Base-by-base conservation (phyloP, 306 rosid species). In the Malus orientalis region DNA sequence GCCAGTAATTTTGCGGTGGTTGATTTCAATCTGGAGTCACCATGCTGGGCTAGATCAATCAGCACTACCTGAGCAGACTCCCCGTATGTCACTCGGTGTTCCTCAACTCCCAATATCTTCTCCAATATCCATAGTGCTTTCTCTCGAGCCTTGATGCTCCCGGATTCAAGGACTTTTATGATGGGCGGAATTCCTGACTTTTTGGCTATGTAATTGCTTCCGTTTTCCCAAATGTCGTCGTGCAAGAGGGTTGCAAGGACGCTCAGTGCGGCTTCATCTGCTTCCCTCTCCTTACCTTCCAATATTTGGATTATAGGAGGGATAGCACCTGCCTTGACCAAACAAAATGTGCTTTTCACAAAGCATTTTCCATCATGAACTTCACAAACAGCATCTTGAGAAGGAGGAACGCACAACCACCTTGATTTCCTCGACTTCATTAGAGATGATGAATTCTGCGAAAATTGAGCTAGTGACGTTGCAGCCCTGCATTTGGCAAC, bases 91-190 rank as follows among this genome's bases (percentile, higher is more conserved):
- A 78, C 82, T 84, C 90, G 88, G 55, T 74, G 81, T 70, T 91
- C 97, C 25, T 89, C 87, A 75, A 81, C 78, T 77, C 76, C 84
- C 74, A 93, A 93, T 79, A 93, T 85, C 82, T 91, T 88, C 86
- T 91, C 97, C 80, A 93, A 77, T 62, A 93, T 88, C 97, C 97
- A 87, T 16, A 93, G 68, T 45, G 93, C 96, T 78, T 85, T 93
- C 84, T 91, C 93, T 85, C 88, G 91, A 68, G 89, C 86, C 86
- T 87, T 87, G 32, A 73, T 70, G 79, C 87, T 86, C 64, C 83
- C 86, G 5, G 84, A 81, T 78, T 87, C 88, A n/a, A 91, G 66
- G 63, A 82, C 78, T 77, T 82, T 90, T 72, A 91, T 63, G 65
- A 90, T 81, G 60, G 86, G 91, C 36, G 82, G 84, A 57, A 93